phyloP scores from a whole-genome alignment of 805 yeast species.

The Kodamaea leandrae region DNA sequence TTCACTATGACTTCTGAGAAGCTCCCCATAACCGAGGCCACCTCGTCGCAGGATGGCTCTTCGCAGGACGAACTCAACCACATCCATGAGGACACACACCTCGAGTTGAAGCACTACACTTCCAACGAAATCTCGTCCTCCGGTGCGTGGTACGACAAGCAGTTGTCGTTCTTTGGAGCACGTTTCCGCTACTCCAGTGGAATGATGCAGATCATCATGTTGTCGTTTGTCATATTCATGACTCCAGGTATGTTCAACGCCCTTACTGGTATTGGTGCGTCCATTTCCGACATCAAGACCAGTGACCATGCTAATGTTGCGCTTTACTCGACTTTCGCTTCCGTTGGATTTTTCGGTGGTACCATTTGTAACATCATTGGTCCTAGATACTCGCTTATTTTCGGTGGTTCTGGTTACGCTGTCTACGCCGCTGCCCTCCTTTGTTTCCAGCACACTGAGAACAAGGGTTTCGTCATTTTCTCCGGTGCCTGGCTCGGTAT shows the following conservation, averaged over 20 bases:
- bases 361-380: conserved; percentile 52
- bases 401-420: conserved; percentile 57
- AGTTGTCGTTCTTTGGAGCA: conserved; percentile 8
- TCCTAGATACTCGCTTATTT: conserved; percentile 39
- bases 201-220: conserved; percentile 43
- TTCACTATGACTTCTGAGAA: background rate
- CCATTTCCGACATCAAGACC: conserved; percentile 35
- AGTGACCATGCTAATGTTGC: conserved; percentile 53
- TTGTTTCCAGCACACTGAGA: conserved; percentile 44
- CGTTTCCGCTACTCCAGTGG: conserved; percentile 33
- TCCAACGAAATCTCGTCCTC: conserved; percentile 30
- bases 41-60: conserved; percentile 1
- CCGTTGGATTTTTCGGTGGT: conserved; percentile 58
- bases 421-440: conserved; percentile 53
- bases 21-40: background rate
- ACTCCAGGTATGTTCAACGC: conserved; percentile 57
- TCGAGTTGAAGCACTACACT: conserved; percentile 24
- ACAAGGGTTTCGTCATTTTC: conserved; percentile 51
- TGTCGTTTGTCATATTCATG: conserved; percentile 47
- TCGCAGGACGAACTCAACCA: conserved; percentile 2
- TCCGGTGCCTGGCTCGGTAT: conserved; percentile 58
- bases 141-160: conserved; percentile 42
- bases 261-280: conserved; percentile 48
- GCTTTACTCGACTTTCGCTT: conserved; percentile 52
- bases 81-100: conserved; percentile 11